Conservation (phyloP, 768 basidiomycete species). For the Termitomyces sp. region DNA sequence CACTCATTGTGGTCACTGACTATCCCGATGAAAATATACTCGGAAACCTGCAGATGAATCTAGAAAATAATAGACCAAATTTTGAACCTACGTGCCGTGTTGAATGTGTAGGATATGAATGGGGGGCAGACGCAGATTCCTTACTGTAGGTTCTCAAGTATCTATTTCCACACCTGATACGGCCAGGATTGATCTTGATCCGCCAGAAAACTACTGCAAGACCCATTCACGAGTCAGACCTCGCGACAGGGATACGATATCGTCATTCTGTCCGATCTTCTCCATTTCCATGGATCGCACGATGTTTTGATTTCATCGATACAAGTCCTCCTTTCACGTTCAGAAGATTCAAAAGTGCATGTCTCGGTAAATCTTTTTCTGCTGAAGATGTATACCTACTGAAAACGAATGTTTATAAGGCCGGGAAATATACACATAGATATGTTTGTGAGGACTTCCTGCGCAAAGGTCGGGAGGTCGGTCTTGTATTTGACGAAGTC, state of each 20-base stretch:
- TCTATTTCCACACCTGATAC: neutral
- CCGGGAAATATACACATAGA: conserved; percentile 55
- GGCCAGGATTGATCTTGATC: neutral
- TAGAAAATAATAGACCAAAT: conserved; percentile 38
- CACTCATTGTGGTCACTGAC: conserved; percentile 57
- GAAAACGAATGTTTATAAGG: conserved; percentile 15
- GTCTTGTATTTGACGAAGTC: conserved; percentile 44
- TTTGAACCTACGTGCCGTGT: conserved; percentile 36
- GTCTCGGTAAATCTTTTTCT: conserved; percentile 37
- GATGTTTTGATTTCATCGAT: conserved; percentile 48
- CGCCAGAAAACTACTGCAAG: conserved; percentile 16
- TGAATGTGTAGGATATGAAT: conserved; percentile 49
- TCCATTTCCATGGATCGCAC: conserved; percentile 64
- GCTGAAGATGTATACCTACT: neutral
- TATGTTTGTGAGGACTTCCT: conserved; percentile 52
- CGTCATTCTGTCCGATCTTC: conserved; percentile 65
- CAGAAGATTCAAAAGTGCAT: conserved; percentile 38
- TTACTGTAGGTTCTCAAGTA: conserved; percentile 38
- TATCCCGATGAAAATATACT: conserved; percentile 62
- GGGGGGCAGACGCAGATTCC: conserved; percentile 46
- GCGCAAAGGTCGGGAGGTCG: conserved; percentile 26
- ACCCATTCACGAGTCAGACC: neutral
- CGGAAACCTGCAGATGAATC: conserved; percentile 48
- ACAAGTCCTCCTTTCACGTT: conserved; percentile 37
- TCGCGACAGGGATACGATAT: conserved; percentile 39